Percentiles rank a stretch among this genome's conserved stretches.
phyloP scores from a whole-genome alignment of 31 red algal species.

The Porphyra umbilicalis region DNA sequence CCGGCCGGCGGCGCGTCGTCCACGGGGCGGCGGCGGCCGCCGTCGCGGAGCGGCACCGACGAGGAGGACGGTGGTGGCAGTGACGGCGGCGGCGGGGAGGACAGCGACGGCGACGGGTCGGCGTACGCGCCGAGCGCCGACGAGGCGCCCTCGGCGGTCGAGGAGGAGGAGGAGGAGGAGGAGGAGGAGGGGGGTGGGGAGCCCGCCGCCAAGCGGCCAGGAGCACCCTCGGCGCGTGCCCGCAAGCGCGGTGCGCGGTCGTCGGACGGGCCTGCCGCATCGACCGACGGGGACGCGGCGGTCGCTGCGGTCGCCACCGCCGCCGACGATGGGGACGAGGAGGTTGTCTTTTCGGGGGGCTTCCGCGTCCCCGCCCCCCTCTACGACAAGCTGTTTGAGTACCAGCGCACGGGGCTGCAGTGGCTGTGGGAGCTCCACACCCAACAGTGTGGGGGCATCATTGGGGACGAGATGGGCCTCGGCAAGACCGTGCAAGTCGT shows the following conservation, averaged over 20 bases:
- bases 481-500: constrained; percentile 92
- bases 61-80: neutral
- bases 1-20: neutral
- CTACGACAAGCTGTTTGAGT: constrained; percentile 83
- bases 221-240: neutral
- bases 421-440: constrained; percentile 90
- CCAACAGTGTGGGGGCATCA: constrained; percentile 85
- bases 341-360: constrained; percentile 75
- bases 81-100: neutral
- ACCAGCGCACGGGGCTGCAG: constrained; percentile 91
- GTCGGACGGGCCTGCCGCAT: neutral
- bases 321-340: constrained; percentile 36
- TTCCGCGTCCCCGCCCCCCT: constrained; percentile 67
- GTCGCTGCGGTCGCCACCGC: neutral
- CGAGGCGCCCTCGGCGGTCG: neutral
- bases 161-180: neutral
- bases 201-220: neutral
- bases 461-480: constrained; percentile 94
- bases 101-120: neutral
- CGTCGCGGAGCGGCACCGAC: neutral
- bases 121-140: neutral
- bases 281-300: neutral
- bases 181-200: neutral
- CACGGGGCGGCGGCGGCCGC: constrained; percentile 1
- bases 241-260: neutral